Conservation (phyloP, 2,329 filamentous ascomycete genomes). For the Zymoseptoria brevis region DNA sequence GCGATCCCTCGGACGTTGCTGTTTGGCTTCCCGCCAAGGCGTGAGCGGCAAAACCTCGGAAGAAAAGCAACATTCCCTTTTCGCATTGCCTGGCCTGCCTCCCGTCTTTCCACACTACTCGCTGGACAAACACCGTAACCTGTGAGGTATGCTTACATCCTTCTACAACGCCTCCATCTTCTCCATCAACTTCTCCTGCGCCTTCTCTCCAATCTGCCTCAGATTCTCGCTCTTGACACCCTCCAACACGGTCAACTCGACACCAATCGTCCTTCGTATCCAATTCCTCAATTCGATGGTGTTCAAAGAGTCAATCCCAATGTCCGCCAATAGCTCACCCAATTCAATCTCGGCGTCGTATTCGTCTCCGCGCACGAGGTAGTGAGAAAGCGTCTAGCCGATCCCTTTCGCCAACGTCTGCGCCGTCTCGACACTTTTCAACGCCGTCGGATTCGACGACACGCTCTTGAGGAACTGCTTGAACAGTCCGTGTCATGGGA, state of each 20-base stretch:
- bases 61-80: no score
- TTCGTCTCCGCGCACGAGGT: neutral
- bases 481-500: no score
- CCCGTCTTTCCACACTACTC: no score
- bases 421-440: neutral
- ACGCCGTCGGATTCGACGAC: no score
- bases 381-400: neutral
- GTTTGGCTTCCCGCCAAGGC: no score
- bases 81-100: no score
- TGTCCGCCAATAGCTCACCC: neutral
- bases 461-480: no score
- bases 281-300: slow-evolving; percentile 8
- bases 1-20: no score
- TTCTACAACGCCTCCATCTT: neutral
- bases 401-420: neutral
- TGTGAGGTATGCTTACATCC: no score
- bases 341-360: neutral
- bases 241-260: slow-evolving; percentile 1
- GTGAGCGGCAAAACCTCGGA: no score
- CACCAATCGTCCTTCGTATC: neutral
- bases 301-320: slow-evolving; percentile 9
- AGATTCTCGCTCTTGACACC: neutral
- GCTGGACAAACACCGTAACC: no score
- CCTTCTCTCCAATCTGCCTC: neutral
- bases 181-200: neutral